phyloP scores from a whole-genome alignment of 2,329 filamentous ascomycete species.

The Escovopsis sp. region DNA sequence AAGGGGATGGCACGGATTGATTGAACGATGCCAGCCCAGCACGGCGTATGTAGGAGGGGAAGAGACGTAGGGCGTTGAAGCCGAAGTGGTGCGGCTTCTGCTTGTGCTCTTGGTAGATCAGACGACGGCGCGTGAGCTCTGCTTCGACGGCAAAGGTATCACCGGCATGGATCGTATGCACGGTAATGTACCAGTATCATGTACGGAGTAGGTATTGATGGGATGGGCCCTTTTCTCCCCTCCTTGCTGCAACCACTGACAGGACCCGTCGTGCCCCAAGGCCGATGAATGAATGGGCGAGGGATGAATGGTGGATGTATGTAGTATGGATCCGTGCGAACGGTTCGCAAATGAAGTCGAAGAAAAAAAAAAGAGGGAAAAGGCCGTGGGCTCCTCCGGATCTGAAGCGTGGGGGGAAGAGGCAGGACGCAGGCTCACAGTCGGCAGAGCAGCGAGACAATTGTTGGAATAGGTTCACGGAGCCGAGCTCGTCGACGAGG shows the following conservation, averaged over 20 bases:
- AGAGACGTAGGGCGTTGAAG: neutral
- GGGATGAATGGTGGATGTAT: too few species aligned
- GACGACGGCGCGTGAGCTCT: conserved; percentile 7
- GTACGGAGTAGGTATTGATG: too few species aligned
- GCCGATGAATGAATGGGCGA: conserved; percentile 1
- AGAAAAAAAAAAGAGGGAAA: conserved; percentile 17
- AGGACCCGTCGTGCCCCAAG: conserved; percentile 5
- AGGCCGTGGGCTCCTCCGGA: conserved; percentile 14
- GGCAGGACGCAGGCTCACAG: conserved; percentile 10
- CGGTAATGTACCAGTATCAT: too few species aligned
- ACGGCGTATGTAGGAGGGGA: conserved; percentile 1
- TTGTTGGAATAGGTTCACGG: conserved; percentile 14
- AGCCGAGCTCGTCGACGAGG: too few species aligned
- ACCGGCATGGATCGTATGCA: too few species aligned
- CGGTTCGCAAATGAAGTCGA: conserved; percentile 6
- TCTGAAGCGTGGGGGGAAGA: conserved; percentile 19
- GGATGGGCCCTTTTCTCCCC: too few species aligned
- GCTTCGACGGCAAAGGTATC: conserved; percentile 15
- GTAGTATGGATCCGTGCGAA: too few species aligned
- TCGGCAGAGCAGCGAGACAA: conserved; percentile 13
- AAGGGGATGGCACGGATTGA: conserved; percentile 7
- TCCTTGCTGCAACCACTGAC: conserved; percentile 20
- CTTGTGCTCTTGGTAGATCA: conserved; percentile 1
- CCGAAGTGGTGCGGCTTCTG: too few species aligned
- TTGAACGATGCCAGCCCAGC: neutral